These are phyloP conservation scores for Cucurbita maxima DNA, from an alignment of 306 rosid genomes.

Conservation along the genomic window DNA sequence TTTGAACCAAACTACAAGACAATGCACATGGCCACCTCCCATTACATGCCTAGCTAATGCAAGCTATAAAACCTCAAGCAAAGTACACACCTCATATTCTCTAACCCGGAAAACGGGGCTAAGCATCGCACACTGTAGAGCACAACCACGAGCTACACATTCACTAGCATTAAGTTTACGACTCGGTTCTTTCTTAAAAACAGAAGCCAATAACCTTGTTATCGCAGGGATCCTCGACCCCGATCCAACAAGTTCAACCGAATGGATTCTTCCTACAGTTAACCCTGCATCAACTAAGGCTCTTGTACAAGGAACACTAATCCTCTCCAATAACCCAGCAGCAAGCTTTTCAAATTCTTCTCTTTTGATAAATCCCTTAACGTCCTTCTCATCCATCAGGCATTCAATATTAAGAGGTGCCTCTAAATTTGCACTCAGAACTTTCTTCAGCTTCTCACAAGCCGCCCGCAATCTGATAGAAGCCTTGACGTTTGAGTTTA, in stretches of 20 bases:
- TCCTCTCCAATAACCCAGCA: slow-evolving; percentile 49
- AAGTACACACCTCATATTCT: slow-evolving; percentile 78
- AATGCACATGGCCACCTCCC: not conserved
- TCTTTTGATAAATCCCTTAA: slow-evolving; percentile 73
- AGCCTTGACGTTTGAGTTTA: slow-evolving; percentile 58
- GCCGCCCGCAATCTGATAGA: slow-evolving; percentile 62
- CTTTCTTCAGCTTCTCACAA: slow-evolving; percentile 90
- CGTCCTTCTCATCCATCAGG: slow-evolving; percentile 97
- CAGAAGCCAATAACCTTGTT: slow-evolving; percentile 37
- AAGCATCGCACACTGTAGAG: slow-evolving; percentile 97
- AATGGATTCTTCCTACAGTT: slow-evolving; percentile 42
- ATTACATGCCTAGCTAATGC: not conserved
- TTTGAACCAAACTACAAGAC: no score
- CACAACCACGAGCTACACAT: slow-evolving; percentile 98
- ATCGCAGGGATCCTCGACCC: slow-evolving; percentile 91
- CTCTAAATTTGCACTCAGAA: slow-evolving; percentile 88
- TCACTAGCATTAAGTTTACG: slow-evolving; percentile 89
- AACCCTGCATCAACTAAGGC: slow-evolving; percentile 60
- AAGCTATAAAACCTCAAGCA: slow-evolving; percentile 7
- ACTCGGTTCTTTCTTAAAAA: slow-evolving; percentile 68
- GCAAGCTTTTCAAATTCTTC: slow-evolving; percentile 85
- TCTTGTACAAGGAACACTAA: slow-evolving; percentile 49
- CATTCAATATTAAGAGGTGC: slow-evolving; percentile 94
- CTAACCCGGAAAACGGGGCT: slow-evolving; percentile 70
- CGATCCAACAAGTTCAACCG: slow-evolving; percentile 92